Conservation (phyloP, 2,329 filamentous ascomycete species). For the Colletotrichum tamarilloi region DNA sequence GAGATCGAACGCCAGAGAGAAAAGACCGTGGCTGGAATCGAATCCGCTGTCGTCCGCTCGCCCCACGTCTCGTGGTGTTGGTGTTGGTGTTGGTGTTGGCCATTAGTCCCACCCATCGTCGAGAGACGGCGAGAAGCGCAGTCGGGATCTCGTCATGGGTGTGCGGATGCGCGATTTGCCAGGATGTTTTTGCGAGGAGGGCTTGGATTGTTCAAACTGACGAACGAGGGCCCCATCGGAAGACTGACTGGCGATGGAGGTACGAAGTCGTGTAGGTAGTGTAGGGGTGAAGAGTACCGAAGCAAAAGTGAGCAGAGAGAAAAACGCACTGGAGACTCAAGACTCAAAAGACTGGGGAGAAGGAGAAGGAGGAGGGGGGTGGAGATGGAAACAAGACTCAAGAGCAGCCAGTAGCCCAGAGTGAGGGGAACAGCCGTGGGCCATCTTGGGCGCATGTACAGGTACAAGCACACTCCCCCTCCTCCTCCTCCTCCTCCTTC, state of each 20-base stretch:
- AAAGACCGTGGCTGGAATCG: conserved; percentile 18
- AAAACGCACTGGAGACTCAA: background rate
- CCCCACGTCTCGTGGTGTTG: conserved; percentile 2
- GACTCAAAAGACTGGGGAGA: background rate
- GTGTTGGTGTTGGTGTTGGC: background rate
- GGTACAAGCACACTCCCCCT: background rate
- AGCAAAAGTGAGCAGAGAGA: background rate
- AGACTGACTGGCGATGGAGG: conserved; percentile 15
- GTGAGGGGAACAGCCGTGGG: background rate
- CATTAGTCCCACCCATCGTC: background rate
- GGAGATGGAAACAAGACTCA: too few species aligned
- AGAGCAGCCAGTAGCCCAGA: too few species aligned
- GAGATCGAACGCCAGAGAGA: background rate
- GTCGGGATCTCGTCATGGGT: conserved; percentile 28
- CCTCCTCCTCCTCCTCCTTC: background rate
- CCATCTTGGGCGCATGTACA: background rate
- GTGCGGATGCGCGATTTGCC: conserved; percentile 34
- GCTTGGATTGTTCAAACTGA: background rate
- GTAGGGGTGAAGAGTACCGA: background rate
- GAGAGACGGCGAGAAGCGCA: background rate
- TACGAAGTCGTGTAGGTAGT: background rate
- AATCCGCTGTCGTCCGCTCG: conserved; percentile 3
- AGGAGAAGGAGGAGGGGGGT: background rate
- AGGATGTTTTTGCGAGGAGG: conserved; percentile 9
- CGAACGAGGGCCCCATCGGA: background rate